These are phyloP conservation scores for Planoprotostelium fungivorum DNA, from an alignment of 78 protist species.

Conservation along the genomic window DNA sequence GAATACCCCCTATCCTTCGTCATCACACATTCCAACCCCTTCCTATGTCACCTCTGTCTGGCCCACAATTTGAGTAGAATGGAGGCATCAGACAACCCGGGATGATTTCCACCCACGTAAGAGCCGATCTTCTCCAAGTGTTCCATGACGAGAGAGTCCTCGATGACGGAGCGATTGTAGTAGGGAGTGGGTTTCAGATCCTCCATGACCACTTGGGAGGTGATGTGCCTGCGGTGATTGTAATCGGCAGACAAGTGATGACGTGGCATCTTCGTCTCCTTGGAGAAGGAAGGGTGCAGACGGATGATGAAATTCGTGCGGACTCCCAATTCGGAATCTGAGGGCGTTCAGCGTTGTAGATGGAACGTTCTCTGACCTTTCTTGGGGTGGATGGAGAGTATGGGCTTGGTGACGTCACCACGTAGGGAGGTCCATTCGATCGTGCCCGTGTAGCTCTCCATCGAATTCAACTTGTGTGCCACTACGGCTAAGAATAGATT, in stretches of 20 bases:
- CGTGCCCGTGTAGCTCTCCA: constrained; percentile 13
- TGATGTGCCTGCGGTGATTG: neutral
- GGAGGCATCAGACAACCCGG: neutral
- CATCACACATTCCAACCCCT: neutral
- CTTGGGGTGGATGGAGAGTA: constrained; percentile 10
- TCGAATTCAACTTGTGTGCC: neutral
- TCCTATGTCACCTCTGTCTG: neutral
- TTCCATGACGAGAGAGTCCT: neutral
- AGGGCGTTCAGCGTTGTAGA: neutral
- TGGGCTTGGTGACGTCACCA: constrained; percentile 49
- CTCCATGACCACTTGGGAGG: neutral
- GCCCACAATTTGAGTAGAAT: neutral
- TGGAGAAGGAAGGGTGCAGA: neutral
- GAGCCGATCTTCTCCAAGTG: neutral
- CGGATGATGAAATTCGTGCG: neutral
- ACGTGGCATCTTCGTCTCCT: neutral
- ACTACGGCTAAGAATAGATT: constrained; percentile 28
- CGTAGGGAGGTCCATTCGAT: neutral
- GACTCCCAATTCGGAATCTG: neutral
- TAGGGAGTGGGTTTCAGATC: neutral
- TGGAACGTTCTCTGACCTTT: neutral
- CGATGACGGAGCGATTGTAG: neutral
- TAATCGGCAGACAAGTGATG: neutral
- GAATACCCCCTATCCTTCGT: constrained; percentile 25
- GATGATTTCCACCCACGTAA: neutral